Evolutionary conservation across 352 stramenopile genomes (phyloP).

Genomic region (Phytophthora meadii): DNA sequence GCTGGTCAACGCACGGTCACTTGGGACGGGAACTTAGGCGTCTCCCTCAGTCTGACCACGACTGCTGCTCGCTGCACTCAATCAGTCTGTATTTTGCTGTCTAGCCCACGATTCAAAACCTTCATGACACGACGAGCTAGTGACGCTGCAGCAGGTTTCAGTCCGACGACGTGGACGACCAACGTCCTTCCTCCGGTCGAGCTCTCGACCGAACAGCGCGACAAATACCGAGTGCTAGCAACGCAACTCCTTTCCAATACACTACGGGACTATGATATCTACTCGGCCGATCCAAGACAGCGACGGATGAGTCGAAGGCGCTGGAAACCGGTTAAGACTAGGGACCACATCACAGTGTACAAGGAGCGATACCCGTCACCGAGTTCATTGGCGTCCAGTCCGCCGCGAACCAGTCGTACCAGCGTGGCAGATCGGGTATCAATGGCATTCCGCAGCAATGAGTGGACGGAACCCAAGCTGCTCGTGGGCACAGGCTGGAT

Average conservation of each 20-base stretch:
- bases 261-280: conserved; percentile 41
- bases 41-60: conserved; percentile 8
- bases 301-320: conserved; percentile 38
- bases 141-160: conserved; percentile 16
- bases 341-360: conserved; percentile 45
- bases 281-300: conserved; percentile 38
- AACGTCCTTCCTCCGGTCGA: conserved; percentile 28
- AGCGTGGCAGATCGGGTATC: conserved; percentile 51
- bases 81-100: conserved; percentile 33
- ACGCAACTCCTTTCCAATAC: conserved; percentile 39
- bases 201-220: conserved; percentile 24
- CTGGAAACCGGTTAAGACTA: conserved; percentile 36
- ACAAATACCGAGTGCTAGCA: conserved; percentile 34
- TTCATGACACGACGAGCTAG: conserved; percentile 23
- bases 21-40: conserved; percentile 14
- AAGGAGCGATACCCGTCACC: conserved; percentile 39
- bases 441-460: conserved; percentile 23
- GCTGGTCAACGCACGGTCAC: conserved; percentile 7
- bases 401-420: conserved; percentile 32
- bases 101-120: conserved; percentile 10
- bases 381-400: conserved; percentile 20
- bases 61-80: neutral
- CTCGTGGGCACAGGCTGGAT: conserved; percentile 51
- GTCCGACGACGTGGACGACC: conserved; percentile 36
- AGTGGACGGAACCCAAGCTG: conserved; percentile 49